Conservation (phyloP, 75 land plant species). For the Ceratopteris richardii region DNA sequence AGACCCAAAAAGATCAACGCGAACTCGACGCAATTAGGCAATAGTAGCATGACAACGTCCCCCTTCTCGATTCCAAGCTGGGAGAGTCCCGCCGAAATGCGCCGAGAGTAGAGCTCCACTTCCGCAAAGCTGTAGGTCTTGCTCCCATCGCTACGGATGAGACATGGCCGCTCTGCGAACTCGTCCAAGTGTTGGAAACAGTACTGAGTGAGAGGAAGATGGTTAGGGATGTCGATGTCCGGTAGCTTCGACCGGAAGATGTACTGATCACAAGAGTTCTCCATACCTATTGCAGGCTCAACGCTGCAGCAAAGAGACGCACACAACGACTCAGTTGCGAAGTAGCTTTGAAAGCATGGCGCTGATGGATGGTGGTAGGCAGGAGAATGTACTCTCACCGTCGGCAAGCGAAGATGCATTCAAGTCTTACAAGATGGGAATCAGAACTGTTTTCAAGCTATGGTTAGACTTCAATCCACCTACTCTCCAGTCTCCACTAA, state of each 20-base stretch:
- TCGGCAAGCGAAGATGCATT: too few relatives aligned
- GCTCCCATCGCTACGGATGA: conserved; percentile 47
- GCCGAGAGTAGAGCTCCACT: conserved; percentile 28
- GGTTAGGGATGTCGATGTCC: conserved; percentile 47
- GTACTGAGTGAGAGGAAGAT: conserved; percentile 50
- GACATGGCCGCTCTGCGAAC: conserved; percentile 33
- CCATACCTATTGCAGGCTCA: too few relatives aligned
- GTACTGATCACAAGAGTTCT: too few relatives aligned
- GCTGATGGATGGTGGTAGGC: too few relatives aligned
- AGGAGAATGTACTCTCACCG: too few relatives aligned
- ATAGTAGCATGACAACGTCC: conserved; percentile 67
- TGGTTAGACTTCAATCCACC: too few relatives aligned
- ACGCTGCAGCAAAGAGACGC: too few relatives aligned
- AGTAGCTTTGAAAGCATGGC: too few relatives aligned
- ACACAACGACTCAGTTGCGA: too few relatives aligned
- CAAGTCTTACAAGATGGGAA: too few relatives aligned
- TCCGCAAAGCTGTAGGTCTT: conserved; percentile 41
- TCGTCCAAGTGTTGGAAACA: conserved; percentile 38
- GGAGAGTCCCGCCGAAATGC: conserved; percentile 41
- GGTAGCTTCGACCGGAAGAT: conserved; percentile 63
- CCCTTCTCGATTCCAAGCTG: conserved; percentile 34
- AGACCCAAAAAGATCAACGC: conserved; percentile 56
- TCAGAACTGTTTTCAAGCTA: too few relatives aligned
- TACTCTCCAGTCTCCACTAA: too few relatives aligned
- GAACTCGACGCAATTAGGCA: conserved; percentile 58